Percentiles rank a stretch among this genome's conserved stretches.
Evolutionary conservation across 192 early-diverging fungal species (phyloP).

Genomic region (Gonapodya sp.): DNA sequence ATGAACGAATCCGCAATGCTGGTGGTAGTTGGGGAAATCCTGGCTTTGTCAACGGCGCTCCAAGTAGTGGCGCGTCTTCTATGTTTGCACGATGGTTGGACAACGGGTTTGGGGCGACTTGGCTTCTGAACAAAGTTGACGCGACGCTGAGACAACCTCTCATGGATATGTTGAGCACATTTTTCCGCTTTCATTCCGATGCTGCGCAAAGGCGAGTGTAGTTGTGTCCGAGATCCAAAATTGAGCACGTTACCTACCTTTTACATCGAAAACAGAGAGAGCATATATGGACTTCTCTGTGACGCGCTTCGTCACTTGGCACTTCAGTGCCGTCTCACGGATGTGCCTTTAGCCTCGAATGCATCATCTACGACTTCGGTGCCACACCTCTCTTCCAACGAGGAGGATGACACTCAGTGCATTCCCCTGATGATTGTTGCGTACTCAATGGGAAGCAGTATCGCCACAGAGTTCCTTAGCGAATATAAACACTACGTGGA

Average conservation of each 20-base stretch:
- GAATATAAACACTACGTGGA: neutral
- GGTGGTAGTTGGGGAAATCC: neutral
- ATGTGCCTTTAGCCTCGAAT: neutral
- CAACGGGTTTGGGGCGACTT: neutral
- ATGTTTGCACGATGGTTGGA: neutral
- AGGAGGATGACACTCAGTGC: neutral
- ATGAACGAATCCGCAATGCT: neutral
- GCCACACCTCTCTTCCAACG: neutral
- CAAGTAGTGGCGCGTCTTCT: neutral
- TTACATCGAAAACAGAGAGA: neutral
- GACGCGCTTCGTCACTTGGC: neutral
- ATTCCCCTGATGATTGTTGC: neutral
- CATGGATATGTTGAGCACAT: neutral
- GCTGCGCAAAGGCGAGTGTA: neutral
- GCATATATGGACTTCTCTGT: neutral
- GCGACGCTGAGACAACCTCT: neutral
- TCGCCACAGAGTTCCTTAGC: neutral
- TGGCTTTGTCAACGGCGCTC: neutral
- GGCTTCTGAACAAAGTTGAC: neutral
- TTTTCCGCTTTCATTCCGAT: neutral
- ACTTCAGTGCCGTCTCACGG: neutral
- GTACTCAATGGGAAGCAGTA: constrained; percentile 1
- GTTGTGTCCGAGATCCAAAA: neutral
- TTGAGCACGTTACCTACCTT: neutral
- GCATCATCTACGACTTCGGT: neutral